A percentile compares a stretch with the other conserved stretches of the same genome.
These are phyloP conservation scores for Malassezia furfur DNA, from an alignment of 1,284 basidiomycete species.

Conservation along the genomic window DNA sequence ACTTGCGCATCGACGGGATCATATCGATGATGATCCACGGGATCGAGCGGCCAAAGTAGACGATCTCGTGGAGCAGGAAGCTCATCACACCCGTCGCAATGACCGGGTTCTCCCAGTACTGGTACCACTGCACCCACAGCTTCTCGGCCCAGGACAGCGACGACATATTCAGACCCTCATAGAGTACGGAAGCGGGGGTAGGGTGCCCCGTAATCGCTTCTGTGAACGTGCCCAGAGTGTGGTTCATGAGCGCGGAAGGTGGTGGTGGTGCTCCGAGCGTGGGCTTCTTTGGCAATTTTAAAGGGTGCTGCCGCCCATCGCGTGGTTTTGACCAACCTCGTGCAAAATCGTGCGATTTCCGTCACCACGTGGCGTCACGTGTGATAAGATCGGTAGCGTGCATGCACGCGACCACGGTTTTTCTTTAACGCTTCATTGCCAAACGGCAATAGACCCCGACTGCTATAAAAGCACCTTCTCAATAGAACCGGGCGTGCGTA, in stretches of 20 bases:
- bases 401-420: not conserved
- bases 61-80: slow-evolving; percentile 87
- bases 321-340: not conserved
- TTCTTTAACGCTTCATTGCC: slow-evolving; percentile 19
- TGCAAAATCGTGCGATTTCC: slow-evolving; percentile 17
- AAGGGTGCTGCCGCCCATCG: not conserved
- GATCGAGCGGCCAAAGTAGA: slow-evolving; percentile 90
- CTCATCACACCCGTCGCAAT: slow-evolving; percentile 90
- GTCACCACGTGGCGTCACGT: slow-evolving; percentile 8
- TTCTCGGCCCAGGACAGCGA: slow-evolving; percentile 35
- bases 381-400: not conserved
- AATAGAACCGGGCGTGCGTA: slow-evolving; percentile 9
- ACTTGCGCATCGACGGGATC: slow-evolving; percentile 83
- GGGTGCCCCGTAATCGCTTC: slow-evolving; percentile 22
- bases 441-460: slow-evolving; percentile 19
- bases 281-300: too few species aligned
- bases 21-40: slow-evolving; percentile 94
- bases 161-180: slow-evolving; percentile 29
- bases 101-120: slow-evolving; percentile 63
- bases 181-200: slow-evolving; percentile 49
- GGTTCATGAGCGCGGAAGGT: slow-evolving; percentile 1
- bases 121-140: slow-evolving; percentile 50
- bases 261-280: too few species aligned
- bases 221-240: slow-evolving; percentile 3
- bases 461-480: slow-evolving; percentile 22